Conservation (phyloP, 2,329 filamentous ascomycete species). For the Byssoonygena ceratinophila region DNA sequence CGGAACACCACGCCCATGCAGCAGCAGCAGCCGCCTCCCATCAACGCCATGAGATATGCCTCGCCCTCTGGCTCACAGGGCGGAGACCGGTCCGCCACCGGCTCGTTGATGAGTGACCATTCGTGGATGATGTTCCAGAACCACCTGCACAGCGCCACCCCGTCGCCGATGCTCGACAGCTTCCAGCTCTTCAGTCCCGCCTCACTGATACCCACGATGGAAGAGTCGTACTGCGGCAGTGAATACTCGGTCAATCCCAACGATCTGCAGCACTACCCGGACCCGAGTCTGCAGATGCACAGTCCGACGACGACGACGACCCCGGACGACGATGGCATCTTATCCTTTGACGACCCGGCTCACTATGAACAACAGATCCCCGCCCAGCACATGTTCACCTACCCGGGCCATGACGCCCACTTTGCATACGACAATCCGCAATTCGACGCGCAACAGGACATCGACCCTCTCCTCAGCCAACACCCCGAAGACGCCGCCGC, state of each 20-base stretch:
- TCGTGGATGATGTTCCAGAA: slow-evolving; percentile 14
- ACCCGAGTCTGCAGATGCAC: slow-evolving; percentile 17
- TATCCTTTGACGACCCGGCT: not conserved
- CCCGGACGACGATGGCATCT: not conserved
- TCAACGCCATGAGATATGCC: slow-evolving; percentile 12
- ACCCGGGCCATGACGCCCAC: not conserved
- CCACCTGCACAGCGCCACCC: slow-evolving; percentile 7
- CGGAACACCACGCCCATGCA: slow-evolving; percentile 4
- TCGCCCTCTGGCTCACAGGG: slow-evolving; percentile 16
- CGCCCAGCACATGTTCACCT: not conserved
- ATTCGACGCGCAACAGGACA: not conserved
- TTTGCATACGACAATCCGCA: not conserved
- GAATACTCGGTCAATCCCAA: slow-evolving; percentile 16
- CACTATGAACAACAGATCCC: not conserved
- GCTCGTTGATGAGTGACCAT: slow-evolving; percentile 15
- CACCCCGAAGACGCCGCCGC: not conserved
- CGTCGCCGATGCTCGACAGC: slow-evolving; percentile 12
- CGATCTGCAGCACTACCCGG: slow-evolving; percentile 21
- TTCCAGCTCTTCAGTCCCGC: slow-evolving; percentile 8
- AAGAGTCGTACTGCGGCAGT: slow-evolving; percentile 16
- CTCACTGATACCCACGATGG: slow-evolving; percentile 3
- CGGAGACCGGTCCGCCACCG: slow-evolving; percentile 15
- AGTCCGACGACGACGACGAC: too few relatives aligned
- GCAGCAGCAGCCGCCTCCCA: not conserved
- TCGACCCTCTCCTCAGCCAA: not conserved